A percentile compares a stretch with the other conserved stretches of the same genome.
Evolutionary conservation across 2,329 filamentous ascomycete species (phyloP).

Genomic region (Colletotrichum salicis): DNA sequence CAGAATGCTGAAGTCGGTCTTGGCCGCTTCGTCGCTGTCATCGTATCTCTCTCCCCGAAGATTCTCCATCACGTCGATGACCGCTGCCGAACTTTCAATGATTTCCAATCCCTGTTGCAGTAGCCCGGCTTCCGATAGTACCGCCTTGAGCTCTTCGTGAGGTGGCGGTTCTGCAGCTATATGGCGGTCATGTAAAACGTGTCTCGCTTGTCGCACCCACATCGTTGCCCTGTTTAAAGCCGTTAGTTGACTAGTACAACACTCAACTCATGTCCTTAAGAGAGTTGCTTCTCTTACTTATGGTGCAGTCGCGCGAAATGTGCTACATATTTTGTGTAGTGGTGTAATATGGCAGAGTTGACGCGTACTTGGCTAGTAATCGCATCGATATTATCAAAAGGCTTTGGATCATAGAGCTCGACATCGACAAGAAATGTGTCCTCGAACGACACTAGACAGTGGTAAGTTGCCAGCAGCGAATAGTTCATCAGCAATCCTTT

Average conservation of each 20-base stretch:
- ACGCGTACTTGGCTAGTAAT: slow-evolving; percentile 1
- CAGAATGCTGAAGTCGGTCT: slow-evolving; percentile 6
- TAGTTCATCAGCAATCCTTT: slow-evolving; percentile 16
- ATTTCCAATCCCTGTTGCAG: slow-evolving; percentile 1
- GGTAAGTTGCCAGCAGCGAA: neutral
- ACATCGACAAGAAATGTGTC: slow-evolving; percentile 8
- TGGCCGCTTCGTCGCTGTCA: neutral
- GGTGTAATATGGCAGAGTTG: slow-evolving; percentile 25
- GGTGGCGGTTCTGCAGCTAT: neutral
- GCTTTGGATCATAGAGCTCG: slow-evolving; percentile 13
- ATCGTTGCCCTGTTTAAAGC: neutral
- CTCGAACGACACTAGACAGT: slow-evolving; percentile 1
- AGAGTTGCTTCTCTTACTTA: neutral
- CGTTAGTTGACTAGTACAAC: neutral
- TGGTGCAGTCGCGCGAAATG: slow-evolving; percentile 15
- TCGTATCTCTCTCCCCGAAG: neutral
- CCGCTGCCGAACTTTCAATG: slow-evolving; percentile 5
- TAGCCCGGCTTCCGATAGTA: neutral
- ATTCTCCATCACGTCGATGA: slow-evolving; percentile 15
- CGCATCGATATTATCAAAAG: slow-evolving; percentile 12
- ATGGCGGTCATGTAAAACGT: neutral
- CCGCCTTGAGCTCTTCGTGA: neutral
- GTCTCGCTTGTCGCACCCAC: slow-evolving; percentile 19
- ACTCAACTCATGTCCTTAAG: neutral
- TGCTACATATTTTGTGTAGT: slow-evolving; percentile 10